Conservation (phyloP, 768 basidiomycete species). For the Phylloporus arenicola region DNA sequence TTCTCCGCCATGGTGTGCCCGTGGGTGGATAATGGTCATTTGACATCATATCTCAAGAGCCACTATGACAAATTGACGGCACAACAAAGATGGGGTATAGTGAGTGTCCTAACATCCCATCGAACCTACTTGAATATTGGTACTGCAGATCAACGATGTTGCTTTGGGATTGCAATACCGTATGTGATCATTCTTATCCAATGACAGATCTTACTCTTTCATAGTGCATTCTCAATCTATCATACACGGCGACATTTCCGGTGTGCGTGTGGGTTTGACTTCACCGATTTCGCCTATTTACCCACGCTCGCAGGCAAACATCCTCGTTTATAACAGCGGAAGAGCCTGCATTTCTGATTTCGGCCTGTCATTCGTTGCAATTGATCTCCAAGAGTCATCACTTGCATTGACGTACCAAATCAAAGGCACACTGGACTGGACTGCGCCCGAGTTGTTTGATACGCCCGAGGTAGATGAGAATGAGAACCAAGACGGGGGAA, state of each 20-base stretch:
- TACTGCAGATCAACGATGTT: slow-evolving; percentile 20
- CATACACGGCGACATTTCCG: slow-evolving; percentile 25
- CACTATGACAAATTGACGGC: slow-evolving; percentile 8
- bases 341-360: slow-evolving; percentile 44
- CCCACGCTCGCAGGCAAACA: slow-evolving; percentile 32
- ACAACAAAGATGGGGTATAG: slow-evolving; percentile 12
- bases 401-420: slow-evolving; percentile 28
- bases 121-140: background rate
- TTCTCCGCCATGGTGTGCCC: slow-evolving; percentile 32
- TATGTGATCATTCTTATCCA: slow-evolving; percentile 1
- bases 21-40: slow-evolving; percentile 28
- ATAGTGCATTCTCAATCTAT: slow-evolving; percentile 18
- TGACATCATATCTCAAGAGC: slow-evolving; percentile 20
- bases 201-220: background rate
- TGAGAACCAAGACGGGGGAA: background rate
- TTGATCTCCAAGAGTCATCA: slow-evolving; percentile 30
- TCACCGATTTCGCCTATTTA: background rate
- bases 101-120: background rate
- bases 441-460: slow-evolving; percentile 39
- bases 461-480: background rate
- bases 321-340: slow-evolving; percentile 39
- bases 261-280: slow-evolving; percentile 14
- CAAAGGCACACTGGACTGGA: slow-evolving; percentile 45
- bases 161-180: slow-evolving; percentile 26
- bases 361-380: slow-evolving; percentile 39